phyloP scores from a whole-genome alignment of 2,329 filamentous ascomycete species.

The Aureobasidium vineae region DNA sequence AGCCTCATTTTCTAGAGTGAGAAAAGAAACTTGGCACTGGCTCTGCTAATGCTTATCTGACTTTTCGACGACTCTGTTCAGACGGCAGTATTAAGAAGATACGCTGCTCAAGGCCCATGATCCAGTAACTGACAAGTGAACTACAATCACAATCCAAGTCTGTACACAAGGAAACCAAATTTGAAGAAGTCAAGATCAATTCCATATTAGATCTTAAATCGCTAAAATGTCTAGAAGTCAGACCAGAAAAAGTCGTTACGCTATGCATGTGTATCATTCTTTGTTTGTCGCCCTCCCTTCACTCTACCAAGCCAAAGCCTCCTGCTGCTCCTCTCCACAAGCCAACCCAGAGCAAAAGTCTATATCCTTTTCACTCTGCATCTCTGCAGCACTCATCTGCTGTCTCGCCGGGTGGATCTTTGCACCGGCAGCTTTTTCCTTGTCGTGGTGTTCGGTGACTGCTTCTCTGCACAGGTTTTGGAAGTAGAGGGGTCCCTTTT shows the following conservation, averaged over 20 bases:
- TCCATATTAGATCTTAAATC: slow-evolving; percentile 1
- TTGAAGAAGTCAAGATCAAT: neutral
- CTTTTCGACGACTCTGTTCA: no score
- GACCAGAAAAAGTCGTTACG: slow-evolving; percentile 23
- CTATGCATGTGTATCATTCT: slow-evolving; percentile 20
- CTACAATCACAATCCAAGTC: neutral
- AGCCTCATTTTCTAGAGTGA: no score
- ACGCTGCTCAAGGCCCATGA: no score
- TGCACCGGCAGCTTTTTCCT: slow-evolving; percentile 46
- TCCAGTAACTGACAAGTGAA: no score
- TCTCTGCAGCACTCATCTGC: neutral
- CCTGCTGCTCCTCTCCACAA: slow-evolving; percentile 21
- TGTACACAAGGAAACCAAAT: neutral
- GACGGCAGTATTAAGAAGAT: no score
- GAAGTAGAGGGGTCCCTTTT: slow-evolving; percentile 52
- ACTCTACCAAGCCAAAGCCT: slow-evolving; percentile 17
- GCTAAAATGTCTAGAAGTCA: slow-evolving; percentile 1
- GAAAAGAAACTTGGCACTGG: no score
- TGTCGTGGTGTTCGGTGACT: slow-evolving; percentile 49
- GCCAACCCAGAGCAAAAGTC: slow-evolving; percentile 19
- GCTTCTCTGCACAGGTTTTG: slow-evolving; percentile 52
- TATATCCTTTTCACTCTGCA: slow-evolving; percentile 13
- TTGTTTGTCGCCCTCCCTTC: neutral
- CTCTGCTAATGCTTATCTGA: no score
- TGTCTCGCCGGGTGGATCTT: slow-evolving; percentile 57